Evolutionary conservation across 148 eudicot genomes (phyloP), one percentile per base, ranked within the genome.

Genomic region (Dianthus caryophyllus): DNA sequence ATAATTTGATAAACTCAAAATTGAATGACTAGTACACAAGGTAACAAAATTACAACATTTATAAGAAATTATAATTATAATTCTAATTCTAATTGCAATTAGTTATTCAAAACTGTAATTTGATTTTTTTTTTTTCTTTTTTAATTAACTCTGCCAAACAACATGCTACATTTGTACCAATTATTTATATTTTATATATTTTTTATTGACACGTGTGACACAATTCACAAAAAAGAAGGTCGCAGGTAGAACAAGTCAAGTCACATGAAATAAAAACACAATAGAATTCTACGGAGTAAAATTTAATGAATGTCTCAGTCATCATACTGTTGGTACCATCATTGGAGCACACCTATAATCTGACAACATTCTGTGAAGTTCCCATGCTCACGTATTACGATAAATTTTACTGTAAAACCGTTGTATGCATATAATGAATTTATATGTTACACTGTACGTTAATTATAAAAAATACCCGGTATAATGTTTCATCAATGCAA

Each of bases 281-380:
- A 24, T 54, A 9, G 64, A 18, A 55, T 43, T 29, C 22, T 51
- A 33, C 38, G 3, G n/a, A n/a, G 39, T 44, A 30, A 20, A 29
- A 21, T 38, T 10, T 61, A 4, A 22, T 55, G 14, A 17, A 43
- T 27, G 33, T 64, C 5, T 17, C 5, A 38, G 11, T 58, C 31
- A 59, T 38, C 41, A 41, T 22, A 20, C 48, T 20, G 43, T 71
- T 27, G 74, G 68, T 63, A 25, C 52, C 68, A 71, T 71, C 33
- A 71, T 64, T 72, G 46, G 24, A 64, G 49, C 70, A 65, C 70
- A 16, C 65, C 30, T 46, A n/a, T 65, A 24, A 44, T 17, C n/a
- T 65, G 26, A 43, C 64, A 47, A 25, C 7, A 25, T 9, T 33
- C 5, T 24, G 16, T 51, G 26, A 6, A 67, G 27, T 56, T 55